A percentile compares a stretch with the other conserved stretches of the same genome.
Conservation (phyloP, 441 rosid species). For the Erodium trifolium region DNA sequence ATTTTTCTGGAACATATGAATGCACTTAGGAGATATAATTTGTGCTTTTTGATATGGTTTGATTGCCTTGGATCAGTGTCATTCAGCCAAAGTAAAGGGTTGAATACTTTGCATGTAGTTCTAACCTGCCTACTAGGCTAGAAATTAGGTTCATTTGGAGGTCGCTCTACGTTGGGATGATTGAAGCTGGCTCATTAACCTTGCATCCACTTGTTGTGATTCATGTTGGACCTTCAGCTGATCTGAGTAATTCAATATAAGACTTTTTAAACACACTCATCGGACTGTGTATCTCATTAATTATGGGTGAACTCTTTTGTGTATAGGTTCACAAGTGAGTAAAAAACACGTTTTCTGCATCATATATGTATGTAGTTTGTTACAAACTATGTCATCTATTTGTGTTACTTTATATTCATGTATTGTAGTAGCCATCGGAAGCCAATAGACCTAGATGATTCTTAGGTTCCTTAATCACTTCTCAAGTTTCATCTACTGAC, state of each 20-base stretch:
- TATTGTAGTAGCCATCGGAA: too few relatives aligned
- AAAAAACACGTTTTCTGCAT: not conserved
- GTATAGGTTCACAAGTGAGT: not conserved
- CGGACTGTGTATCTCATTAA: not conserved
- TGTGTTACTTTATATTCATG: too few relatives aligned
- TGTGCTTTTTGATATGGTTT: not conserved
- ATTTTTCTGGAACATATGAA: not conserved
- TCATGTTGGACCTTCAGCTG: not conserved
- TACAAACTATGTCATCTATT: not conserved
- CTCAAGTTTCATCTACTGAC: constrained; percentile 21
- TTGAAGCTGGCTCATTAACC: not conserved
- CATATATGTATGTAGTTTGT: not conserved
- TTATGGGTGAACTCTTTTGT: not conserved
- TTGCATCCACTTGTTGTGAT: not conserved
- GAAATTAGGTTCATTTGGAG: not conserved
- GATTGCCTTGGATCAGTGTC: not conserved
- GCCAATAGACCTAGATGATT: too few relatives aligned
- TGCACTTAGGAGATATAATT: not conserved
- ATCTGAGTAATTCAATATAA: not conserved
- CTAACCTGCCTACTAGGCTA: not conserved
- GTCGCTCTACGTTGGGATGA: not conserved
- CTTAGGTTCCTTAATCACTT: not conserved
- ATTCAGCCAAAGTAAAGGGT: not conserved
- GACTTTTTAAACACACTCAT: not conserved
- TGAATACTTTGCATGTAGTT: not conserved